Conservation (phyloP, 495 filamentous ascomycete genomes). For the Xylaria palmicola region DNA sequence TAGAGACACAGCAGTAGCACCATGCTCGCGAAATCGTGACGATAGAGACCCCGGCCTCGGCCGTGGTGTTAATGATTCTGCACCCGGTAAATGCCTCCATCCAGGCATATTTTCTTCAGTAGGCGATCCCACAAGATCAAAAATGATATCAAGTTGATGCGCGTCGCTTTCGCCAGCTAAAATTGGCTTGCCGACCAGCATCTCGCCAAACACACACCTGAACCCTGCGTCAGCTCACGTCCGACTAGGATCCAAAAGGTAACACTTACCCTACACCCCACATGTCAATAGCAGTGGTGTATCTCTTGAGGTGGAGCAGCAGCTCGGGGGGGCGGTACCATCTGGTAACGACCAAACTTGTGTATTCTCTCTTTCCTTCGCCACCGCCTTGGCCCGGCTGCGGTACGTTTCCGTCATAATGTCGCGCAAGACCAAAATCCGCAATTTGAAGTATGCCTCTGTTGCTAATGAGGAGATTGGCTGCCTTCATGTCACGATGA, state of each 20-base stretch:
- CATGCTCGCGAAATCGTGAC: constrained; percentile 70
- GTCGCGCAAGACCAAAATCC: constrained; percentile 92
- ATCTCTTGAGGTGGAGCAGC: constrained; percentile 77
- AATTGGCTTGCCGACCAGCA: constrained; percentile 93
- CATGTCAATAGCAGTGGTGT: constrained; percentile 95
- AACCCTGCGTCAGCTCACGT: constrained; percentile 30
- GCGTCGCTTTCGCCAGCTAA: constrained; percentile 83
- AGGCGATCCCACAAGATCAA: constrained; percentile 88
- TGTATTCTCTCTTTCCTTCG: constrained; percentile 86
- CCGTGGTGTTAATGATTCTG: constrained; percentile 68
- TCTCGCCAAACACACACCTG: constrained; percentile 96
- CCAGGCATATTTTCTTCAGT: constrained; percentile 93
- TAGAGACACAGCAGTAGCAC: constrained; percentile 68
- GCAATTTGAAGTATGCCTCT: constrained; percentile 91
- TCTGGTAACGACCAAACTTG: constrained; percentile 87
- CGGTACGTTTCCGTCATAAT: constrained; percentile 85
- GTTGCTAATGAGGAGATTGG: constrained; percentile 96
- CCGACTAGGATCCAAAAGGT: neutral
- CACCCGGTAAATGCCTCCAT: constrained; percentile 77
- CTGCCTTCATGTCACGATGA: constrained; percentile 98
- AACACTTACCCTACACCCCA: constrained; percentile 90
- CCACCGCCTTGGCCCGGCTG: constrained; percentile 78
- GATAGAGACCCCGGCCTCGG: constrained; percentile 64
- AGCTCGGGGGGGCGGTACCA: constrained; percentile 98
- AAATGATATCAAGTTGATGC: constrained; percentile 89